Evolutionary conservation across 768 basidiomycete species (phyloP).

Genomic region (Filobasidium wieringae): DNA sequence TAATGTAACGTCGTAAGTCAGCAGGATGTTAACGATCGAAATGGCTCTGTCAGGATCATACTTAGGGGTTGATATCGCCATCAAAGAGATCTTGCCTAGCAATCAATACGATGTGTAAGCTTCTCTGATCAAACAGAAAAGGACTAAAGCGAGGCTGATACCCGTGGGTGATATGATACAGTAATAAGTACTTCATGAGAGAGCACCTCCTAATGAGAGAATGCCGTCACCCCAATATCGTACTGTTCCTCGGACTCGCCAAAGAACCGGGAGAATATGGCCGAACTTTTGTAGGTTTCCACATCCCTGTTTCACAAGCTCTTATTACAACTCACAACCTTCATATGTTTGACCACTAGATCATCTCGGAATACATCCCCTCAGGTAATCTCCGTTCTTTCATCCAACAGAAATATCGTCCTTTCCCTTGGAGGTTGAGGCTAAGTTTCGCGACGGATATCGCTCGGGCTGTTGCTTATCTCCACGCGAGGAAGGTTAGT

Average conservation of each 20-base stretch:
- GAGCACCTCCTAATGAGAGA: slow-evolving; percentile 95
- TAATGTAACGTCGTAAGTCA: not conserved
- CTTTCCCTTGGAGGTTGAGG: slow-evolving; percentile 86
- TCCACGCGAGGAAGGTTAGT: slow-evolving; percentile 68
- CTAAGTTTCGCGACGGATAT: slow-evolving; percentile 93
- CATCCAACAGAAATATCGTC: slow-evolving; percentile 54
- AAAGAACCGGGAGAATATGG: slow-evolving; percentile 29
- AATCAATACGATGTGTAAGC: slow-evolving; percentile 64
- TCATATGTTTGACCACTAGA: slow-evolving; percentile 38
- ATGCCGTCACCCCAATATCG: slow-evolving; percentile 82
- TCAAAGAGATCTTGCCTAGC: slow-evolving; percentile 89
- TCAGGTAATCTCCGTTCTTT: slow-evolving; percentile 69
- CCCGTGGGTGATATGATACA: too few species aligned
- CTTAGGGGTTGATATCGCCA: slow-evolving; percentile 89
- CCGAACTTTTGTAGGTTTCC: slow-evolving; percentile 41
- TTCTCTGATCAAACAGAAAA: not conserved
- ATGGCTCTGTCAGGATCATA: slow-evolving; percentile 59
- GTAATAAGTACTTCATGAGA: slow-evolving; percentile 87
- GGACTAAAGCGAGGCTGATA: too few species aligned
- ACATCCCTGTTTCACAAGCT: slow-evolving; percentile 40
- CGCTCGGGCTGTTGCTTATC: slow-evolving; percentile 86
- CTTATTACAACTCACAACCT: not conserved
- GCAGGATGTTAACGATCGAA: not conserved
- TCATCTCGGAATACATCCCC: slow-evolving; percentile 80
- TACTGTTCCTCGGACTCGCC: slow-evolving; percentile 65